Conservation (phyloP, 306 rosid species). For the Biancaea sappan region DNA sequence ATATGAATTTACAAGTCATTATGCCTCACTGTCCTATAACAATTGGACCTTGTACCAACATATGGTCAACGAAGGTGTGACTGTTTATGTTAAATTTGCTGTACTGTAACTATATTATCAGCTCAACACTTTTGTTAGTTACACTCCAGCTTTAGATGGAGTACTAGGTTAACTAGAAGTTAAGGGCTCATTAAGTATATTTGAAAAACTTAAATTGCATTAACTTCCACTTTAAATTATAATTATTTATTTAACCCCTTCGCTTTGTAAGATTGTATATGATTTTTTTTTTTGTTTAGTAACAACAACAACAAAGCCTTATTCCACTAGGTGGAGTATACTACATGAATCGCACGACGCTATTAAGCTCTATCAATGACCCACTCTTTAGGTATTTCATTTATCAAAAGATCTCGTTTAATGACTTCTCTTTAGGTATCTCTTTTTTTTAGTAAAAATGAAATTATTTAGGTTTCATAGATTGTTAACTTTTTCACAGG, state of each 20-base stretch:
- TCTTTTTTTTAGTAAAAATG: constrained; percentile 1
- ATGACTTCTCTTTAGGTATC: no score
- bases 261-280: background rate
- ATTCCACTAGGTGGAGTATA: no score
- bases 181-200: background rate
- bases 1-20: background rate
- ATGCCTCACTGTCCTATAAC: background rate
- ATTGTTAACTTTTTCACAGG: constrained; percentile 6
- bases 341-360: no score
- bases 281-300: no score
- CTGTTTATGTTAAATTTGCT: background rate
- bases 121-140: background rate
- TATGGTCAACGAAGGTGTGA: background rate
- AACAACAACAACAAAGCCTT: no score
- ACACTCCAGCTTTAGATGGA: constrained; percentile 2
- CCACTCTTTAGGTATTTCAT: no score
- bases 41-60: background rate
- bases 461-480: constrained; percentile 1
- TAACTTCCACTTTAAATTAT: no score
- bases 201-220: background rate
- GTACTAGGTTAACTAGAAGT: background rate
- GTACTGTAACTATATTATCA: background rate
- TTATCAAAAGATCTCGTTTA: no score
- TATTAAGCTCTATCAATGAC: no score
- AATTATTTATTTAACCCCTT: background rate